phyloP scores from a whole-genome alignment of 2,329 filamentous ascomycete genomes.

The Nemania abortiva region DNA sequence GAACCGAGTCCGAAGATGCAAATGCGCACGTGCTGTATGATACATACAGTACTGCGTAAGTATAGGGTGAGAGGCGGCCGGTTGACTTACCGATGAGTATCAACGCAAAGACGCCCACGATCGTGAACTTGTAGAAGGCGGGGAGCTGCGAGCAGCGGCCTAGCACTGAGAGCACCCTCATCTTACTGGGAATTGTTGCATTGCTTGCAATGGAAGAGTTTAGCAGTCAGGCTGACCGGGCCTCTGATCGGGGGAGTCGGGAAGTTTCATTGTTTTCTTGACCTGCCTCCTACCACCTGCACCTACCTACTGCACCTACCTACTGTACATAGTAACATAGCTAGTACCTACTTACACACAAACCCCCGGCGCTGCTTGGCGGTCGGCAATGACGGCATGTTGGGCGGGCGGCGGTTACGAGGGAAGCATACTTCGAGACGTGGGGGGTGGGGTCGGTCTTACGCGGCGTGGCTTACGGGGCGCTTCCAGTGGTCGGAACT shows the following conservation, averaged over 20 bases:
- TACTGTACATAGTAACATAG: neutral
- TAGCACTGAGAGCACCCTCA: slow-evolving; percentile 41
- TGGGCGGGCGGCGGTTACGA: slow-evolving; percentile 8
- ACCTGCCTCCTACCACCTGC: neutral
- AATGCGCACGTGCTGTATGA: neutral
- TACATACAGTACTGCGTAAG: neutral
- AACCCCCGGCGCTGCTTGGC: slow-evolving; percentile 21
- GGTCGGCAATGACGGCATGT: slow-evolving; percentile 36
- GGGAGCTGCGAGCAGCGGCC: slow-evolving; percentile 44
- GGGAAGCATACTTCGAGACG: neutral
- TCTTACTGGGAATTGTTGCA: slow-evolving; percentile 32
- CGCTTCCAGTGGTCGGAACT: neutral
- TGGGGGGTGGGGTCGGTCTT: slow-evolving; percentile 6
- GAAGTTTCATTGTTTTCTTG: slow-evolving; percentile 19
- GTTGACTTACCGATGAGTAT: slow-evolving; percentile 44
- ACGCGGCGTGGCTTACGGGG: slow-evolving; percentile 3
- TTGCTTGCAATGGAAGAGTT: slow-evolving; percentile 19
- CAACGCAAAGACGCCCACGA: slow-evolving; percentile 39
- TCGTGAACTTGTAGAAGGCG: slow-evolving; percentile 44
- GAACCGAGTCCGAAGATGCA: neutral
- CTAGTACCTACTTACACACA: neutral
- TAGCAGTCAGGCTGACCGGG: neutral
- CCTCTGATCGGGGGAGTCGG: slow-evolving; percentile 9
- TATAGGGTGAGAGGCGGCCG: too few relatives aligned
- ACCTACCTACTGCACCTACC: neutral